A percentile compares a stretch with the other conserved stretches of the same genome.
Evolutionary conservation across 345 rosid species (phyloP).

Genomic region (Ceriops decandra): DNA sequence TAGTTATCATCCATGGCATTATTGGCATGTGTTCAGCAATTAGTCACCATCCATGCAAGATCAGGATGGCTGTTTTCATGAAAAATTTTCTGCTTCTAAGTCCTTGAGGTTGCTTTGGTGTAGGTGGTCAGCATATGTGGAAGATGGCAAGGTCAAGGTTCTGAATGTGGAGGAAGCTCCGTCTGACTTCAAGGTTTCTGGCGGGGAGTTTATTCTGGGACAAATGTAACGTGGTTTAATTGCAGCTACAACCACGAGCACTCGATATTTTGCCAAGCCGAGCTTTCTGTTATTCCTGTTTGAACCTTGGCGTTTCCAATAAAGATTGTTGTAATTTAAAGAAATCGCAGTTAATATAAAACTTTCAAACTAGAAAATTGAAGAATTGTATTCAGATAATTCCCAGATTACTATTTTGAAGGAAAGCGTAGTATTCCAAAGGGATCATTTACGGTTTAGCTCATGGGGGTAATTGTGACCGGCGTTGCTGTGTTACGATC

Average conservation of each 20-base stretch:
- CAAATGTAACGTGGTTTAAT: conserved; percentile 43
- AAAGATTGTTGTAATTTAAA: too few relatives aligned
- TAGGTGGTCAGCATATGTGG: conserved; percentile 94
- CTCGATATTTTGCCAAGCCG: background rate
- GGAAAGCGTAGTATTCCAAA: too few relatives aligned
- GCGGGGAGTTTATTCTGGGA: conserved; percentile 70
- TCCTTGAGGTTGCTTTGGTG: conserved; percentile 6
- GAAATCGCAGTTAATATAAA: too few relatives aligned
- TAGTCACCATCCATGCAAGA: background rate
- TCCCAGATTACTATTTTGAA: too few relatives aligned
- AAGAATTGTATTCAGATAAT: too few relatives aligned
- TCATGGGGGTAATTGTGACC: too few relatives aligned
- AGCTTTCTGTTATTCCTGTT: background rate
- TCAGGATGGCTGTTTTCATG: background rate
- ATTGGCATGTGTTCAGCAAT: too few relatives aligned
- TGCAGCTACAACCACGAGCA: background rate
- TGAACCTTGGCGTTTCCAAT: background rate
- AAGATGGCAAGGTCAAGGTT: conserved; percentile 72
- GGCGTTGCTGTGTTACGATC: too few relatives aligned
- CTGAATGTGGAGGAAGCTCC: conserved; percentile 85
- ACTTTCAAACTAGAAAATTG: too few relatives aligned
- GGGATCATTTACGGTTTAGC: too few relatives aligned
- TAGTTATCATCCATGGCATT: too few relatives aligned
- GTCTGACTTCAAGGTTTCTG: conserved; percentile 80
- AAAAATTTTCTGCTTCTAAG: background rate